A percentile compares a stretch with the other conserved stretches of the same genome.
Evolutionary conservation across 2,329 filamentous ascomycete species (phyloP).

Genomic region (Colletotrichum destructivum): DNA sequence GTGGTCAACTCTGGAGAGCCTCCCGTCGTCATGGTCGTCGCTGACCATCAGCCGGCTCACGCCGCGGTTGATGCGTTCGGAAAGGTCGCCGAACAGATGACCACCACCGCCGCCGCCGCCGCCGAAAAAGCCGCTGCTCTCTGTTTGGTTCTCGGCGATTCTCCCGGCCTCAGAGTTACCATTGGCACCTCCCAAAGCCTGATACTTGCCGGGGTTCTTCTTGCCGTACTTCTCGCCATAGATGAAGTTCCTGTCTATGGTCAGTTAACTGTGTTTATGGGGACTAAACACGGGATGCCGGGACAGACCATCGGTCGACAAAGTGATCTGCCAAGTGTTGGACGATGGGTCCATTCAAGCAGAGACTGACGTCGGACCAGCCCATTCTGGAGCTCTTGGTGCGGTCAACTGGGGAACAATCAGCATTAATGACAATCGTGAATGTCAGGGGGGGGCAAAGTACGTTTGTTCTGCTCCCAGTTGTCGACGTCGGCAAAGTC

Average conservation of each 20-base stretch:
- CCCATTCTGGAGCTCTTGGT: constrained; percentile 88
- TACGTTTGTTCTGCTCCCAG: constrained; percentile 86
- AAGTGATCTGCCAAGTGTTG: constrained; percentile 85
- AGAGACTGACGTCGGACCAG: constrained; percentile 90
- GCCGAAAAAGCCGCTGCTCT: constrained; percentile 43
- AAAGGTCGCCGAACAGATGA: constrained; percentile 61
- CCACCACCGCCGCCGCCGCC: constrained; percentile 46
- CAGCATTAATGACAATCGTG: neutral
- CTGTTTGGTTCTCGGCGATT: constrained; percentile 27
- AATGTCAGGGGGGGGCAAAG: too few species aligned
- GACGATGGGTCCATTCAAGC: constrained; percentile 81
- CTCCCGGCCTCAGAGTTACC: constrained; percentile 40
- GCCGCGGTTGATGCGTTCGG: constrained; percentile 59
- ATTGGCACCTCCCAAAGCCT: constrained; percentile 45
- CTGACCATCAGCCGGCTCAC: constrained; percentile 57
- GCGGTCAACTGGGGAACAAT: constrained; percentile 73
- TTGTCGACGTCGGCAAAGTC: constrained; percentile 85
- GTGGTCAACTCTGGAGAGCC: constrained; percentile 36
- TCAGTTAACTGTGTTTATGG: constrained; percentile 33
- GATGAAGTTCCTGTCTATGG: constrained; percentile 79
- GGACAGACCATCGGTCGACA: constrained; percentile 79
- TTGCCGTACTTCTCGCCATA: constrained; percentile 83
- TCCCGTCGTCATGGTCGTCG: constrained; percentile 48
- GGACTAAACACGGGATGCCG: neutral
- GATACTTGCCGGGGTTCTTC: constrained; percentile 67